These are phyloP conservation scores for Scheffersomyces coipomensis DNA, from an alignment of 805 yeast species.

Conservation along the genomic window DNA sequence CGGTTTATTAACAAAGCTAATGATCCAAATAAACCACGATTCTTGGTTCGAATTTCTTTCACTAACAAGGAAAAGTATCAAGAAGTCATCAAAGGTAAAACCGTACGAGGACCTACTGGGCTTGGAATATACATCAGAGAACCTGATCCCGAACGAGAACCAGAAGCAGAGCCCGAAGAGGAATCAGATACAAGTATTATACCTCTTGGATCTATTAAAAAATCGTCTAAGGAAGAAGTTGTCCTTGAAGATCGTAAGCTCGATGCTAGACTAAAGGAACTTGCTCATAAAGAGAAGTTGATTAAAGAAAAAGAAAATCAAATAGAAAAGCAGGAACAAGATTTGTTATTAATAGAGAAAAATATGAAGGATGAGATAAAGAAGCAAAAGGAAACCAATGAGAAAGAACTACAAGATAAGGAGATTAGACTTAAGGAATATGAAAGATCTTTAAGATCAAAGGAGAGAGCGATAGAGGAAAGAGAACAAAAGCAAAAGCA, in stretches of 20 bases:
- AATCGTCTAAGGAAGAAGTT: too few species aligned
- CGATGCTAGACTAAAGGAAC: neutral
- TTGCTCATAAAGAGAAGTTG: neutral
- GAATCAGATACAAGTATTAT: too few species aligned
- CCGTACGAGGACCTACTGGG: too few species aligned
- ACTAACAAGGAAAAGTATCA: conserved; percentile 15
- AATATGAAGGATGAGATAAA: neutral
- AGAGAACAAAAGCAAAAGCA: conserved; percentile 7
- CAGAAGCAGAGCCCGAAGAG: too few species aligned
- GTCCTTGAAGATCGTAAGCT: too few species aligned
- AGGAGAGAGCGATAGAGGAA: conserved; percentile 8
- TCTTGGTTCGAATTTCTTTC: conserved; percentile 17
- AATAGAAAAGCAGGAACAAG: neutral
- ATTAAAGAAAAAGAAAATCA: neutral
- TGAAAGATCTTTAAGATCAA: conserved; percentile 2
- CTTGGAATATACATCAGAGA: too few species aligned
- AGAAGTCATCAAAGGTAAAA: conserved; percentile 8
- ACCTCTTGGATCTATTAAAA: too few species aligned
- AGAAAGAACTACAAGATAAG: conserved; percentile 4
- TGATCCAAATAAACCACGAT: conserved; percentile 17
- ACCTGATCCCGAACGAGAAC: too few species aligned
- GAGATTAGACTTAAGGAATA: conserved; percentile 2
- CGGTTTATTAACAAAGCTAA: conserved; percentile 16
- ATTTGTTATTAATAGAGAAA: neutral
- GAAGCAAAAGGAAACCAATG: conserved; percentile 2